Conservation (phyloP, 164 flowering plant genomes). For the Vitis riparia region DNA sequence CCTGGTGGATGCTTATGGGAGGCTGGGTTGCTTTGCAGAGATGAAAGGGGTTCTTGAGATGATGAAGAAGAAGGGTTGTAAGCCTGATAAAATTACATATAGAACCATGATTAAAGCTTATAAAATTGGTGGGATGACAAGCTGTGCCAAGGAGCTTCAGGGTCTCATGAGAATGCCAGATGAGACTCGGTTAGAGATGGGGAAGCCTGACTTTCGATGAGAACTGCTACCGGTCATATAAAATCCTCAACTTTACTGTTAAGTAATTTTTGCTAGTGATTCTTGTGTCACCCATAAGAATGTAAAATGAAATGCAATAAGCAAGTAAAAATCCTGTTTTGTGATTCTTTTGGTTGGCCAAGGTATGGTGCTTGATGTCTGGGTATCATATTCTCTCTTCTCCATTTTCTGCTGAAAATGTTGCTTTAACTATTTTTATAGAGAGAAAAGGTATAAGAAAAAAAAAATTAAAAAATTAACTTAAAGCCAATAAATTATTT, state of each 20-base stretch:
- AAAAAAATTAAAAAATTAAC: no score
- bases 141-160: slow-evolving; percentile 56
- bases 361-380: no score
- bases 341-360: no score
- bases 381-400: no score
- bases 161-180: slow-evolving; percentile 13
- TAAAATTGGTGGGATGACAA: slow-evolving; percentile 49
- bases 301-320: no score
- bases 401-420: no score
- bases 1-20: slow-evolving; percentile 88
- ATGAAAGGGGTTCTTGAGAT: slow-evolving; percentile 80
- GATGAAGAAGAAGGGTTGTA: slow-evolving; percentile 76
- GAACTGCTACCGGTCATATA: background rate
- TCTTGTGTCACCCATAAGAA: no score
- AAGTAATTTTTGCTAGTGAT: background rate
- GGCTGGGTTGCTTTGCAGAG: slow-evolving; percentile 74
- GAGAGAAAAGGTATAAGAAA: no score
- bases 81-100: slow-evolving; percentile 78
- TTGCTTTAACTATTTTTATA: no score
- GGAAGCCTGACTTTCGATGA: slow-evolving; percentile 30
- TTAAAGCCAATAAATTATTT: no score
- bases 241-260: background rate
- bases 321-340: no score
- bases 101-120: slow-evolving; percentile 92
- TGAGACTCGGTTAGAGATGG: slow-evolving; percentile 4